phyloP scores from a whole-genome alignment of 2,329 filamentous ascomycete species.

The Ciborinia camelliae region DNA sequence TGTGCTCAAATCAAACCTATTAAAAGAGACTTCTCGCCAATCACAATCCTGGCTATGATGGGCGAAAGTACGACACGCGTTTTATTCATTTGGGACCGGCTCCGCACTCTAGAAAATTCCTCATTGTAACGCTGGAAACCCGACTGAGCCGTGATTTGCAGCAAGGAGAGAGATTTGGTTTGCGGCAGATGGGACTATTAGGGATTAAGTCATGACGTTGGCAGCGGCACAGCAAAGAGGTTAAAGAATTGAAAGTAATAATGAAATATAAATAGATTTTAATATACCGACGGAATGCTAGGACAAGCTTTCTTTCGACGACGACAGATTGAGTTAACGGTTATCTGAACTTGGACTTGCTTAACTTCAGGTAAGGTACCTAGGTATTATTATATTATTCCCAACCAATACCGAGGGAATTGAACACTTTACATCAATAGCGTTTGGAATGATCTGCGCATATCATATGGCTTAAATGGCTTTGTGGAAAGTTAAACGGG shows the following conservation, averaged over 20 bases:
- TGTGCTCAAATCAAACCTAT: not conserved
- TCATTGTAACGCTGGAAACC: conserved; percentile 3
- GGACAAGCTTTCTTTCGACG: not conserved
- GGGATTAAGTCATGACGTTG: not conserved
- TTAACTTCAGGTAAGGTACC: too few relatives aligned
- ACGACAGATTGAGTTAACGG: not conserved
- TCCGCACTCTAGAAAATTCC: not conserved
- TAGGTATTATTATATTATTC: too few relatives aligned
- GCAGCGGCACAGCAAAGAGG: not conserved
- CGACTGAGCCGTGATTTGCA: not conserved
- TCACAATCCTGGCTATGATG: not conserved
- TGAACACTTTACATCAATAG: too few relatives aligned
- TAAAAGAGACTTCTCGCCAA: not conserved
- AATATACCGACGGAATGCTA: too few relatives aligned
- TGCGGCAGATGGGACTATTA: not conserved
- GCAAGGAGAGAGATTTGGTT: not conserved
- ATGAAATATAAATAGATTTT: not conserved
- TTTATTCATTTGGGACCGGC: not conserved
- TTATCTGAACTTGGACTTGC: too few relatives aligned
- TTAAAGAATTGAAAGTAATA: not conserved
- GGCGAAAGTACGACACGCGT: too few relatives aligned
- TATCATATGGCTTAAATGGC: too few relatives aligned
- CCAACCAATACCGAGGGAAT: too few relatives aligned
- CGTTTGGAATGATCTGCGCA: too few relatives aligned
- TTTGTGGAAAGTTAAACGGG: too few relatives aligned